Percentiles rank a stretch among this genome's conserved stretches.
These are phyloP conservation scores for Leccinum pallidistipes DNA, from an alignment of 1,284 basidiomycete species.

Conservation along the genomic window DNA sequence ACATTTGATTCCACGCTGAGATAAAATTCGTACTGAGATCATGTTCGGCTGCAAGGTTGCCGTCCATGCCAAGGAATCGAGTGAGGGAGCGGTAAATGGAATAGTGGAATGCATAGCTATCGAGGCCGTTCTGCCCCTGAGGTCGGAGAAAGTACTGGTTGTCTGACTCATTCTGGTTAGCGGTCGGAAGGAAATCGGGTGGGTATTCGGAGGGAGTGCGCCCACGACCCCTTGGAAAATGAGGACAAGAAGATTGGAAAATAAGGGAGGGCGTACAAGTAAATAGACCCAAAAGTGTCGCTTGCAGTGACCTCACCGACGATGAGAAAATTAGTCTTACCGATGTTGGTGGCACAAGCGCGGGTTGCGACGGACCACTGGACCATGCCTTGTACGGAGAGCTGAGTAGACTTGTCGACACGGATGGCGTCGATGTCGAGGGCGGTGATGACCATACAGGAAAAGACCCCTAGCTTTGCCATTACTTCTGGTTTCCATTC, in stretches of 20 bases:
- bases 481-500: conserved; percentile 83
- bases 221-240: conserved; percentile 68
- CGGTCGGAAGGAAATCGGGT: conserved; percentile 63
- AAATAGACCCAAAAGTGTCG: conserved; percentile 88
- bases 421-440: conserved; percentile 91
- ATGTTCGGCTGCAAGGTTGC: conserved; percentile 85
- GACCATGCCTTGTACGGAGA: conserved; percentile 79
- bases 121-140: conserved; percentile 60
- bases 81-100: conserved; percentile 83
- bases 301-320: conserved; percentile 94
- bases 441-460: conserved; percentile 82
- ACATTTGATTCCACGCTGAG: conserved; percentile 87
- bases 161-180: conserved; percentile 59
- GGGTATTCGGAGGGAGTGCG: conserved; percentile 73
- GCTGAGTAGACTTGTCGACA: conserved; percentile 91
- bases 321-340: conserved; percentile 88
- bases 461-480: conserved; percentile 73
- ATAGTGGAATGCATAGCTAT: conserved; percentile 87
- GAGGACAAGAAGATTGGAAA: conserved; percentile 3
- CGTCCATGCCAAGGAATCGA: conserved; percentile 91
- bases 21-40: conserved; percentile 82
- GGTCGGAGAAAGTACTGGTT: conserved; percentile 67
- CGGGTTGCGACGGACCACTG: conserved; percentile 74
- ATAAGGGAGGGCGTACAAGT: conserved; percentile 55
- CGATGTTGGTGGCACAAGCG: conserved; percentile 65